These are phyloP conservation scores for Diaporthe vexans DNA, from an alignment of 2,329 filamentous ascomycete species.

Conservation along the genomic window DNA sequence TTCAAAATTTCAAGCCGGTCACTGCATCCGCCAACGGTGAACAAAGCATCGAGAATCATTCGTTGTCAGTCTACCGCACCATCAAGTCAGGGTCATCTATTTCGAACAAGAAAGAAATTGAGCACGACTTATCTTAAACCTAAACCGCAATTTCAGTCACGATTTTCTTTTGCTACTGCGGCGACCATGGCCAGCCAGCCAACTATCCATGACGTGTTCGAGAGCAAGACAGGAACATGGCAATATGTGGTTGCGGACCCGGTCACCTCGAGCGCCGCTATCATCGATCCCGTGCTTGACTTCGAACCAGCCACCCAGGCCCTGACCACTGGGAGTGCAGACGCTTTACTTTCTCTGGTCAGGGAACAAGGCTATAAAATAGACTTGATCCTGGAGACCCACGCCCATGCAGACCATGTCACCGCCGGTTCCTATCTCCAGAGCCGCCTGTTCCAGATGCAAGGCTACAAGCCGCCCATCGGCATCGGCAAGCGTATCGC, in stretches of 20 bases:
- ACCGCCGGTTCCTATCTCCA: slow-evolving; percentile 72
- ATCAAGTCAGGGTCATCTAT: background rate
- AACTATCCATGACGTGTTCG: slow-evolving; percentile 55
- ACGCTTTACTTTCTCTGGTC: slow-evolving; percentile 62
- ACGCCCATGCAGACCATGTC: slow-evolving; percentile 72
- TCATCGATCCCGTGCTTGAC: slow-evolving; percentile 75
- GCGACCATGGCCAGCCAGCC: slow-evolving; percentile 48
- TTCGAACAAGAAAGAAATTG: background rate
- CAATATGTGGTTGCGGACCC: slow-evolving; percentile 73
- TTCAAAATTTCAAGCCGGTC: background rate
- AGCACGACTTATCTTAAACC: background rate
- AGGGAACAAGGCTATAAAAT: slow-evolving; percentile 61
- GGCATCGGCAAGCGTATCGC: slow-evolving; percentile 69
- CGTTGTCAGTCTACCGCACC: background rate
- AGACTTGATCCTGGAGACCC: slow-evolving; percentile 71
- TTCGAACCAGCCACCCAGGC: slow-evolving; percentile 59
- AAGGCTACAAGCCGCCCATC: slow-evolving; percentile 57
- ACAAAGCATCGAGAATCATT: background rate
- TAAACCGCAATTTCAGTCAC: background rate
- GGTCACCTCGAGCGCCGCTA: slow-evolving; percentile 60
- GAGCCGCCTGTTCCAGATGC: slow-evolving; percentile 52
- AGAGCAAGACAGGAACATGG: slow-evolving; percentile 64
- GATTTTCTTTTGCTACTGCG: background rate
- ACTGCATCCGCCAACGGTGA: background rate
- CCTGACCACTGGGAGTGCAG: slow-evolving; percentile 66